Evolutionary conservation across 2,329 filamentous ascomycete genomes (phyloP).

Genomic region (Penicillium paneum): DNA sequence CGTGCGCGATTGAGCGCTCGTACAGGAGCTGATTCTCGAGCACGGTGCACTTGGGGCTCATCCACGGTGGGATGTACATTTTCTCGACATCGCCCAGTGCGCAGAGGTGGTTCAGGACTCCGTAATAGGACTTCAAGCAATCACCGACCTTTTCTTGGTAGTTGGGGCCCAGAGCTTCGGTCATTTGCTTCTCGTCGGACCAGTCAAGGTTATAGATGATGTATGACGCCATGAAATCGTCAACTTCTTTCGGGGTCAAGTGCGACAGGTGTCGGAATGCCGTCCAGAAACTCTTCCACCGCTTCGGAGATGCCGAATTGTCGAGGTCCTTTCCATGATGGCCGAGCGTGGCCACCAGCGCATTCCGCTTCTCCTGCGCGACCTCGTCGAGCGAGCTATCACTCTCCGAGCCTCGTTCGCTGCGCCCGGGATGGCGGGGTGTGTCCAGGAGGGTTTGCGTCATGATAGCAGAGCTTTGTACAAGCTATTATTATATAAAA

Average conservation of each 20-base stretch:
- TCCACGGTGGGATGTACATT: conserved; percentile 57
- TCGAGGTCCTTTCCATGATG: conserved; percentile 34
- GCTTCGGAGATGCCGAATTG: conserved; percentile 48
- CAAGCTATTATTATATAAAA: neutral
- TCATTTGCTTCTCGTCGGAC: conserved; percentile 51
- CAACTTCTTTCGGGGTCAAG: conserved; percentile 51
- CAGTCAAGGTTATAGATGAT: conserved; percentile 57
- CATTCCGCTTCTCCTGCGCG: conserved; percentile 25
- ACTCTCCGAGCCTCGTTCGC: conserved; percentile 22
- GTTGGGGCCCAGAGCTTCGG: conserved; percentile 47
- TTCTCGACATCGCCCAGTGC: conserved; percentile 57
- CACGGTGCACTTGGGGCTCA: conserved; percentile 51
- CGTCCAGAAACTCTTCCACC: conserved; percentile 50
- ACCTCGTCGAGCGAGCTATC: conserved; percentile 27
- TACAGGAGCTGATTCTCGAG: conserved; percentile 54
- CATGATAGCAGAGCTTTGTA: conserved; percentile 13
- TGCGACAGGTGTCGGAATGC: conserved; percentile 52
- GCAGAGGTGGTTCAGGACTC: conserved; percentile 55
- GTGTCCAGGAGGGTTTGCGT: conserved; percentile 19
- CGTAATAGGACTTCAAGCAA: conserved; percentile 53
- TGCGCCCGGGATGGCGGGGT: conserved; percentile 20
- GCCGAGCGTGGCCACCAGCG: conserved; percentile 15
- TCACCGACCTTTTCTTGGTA: conserved; percentile 53
- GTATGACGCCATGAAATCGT: conserved; percentile 57
- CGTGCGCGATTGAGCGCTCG: conserved; percentile 50